Percentiles rank a stretch among this genome's conserved stretches.
These are phyloP conservation scores for Starmera caribaea DNA, from an alignment of 805 yeast species.

Conservation along the genomic window DNA sequence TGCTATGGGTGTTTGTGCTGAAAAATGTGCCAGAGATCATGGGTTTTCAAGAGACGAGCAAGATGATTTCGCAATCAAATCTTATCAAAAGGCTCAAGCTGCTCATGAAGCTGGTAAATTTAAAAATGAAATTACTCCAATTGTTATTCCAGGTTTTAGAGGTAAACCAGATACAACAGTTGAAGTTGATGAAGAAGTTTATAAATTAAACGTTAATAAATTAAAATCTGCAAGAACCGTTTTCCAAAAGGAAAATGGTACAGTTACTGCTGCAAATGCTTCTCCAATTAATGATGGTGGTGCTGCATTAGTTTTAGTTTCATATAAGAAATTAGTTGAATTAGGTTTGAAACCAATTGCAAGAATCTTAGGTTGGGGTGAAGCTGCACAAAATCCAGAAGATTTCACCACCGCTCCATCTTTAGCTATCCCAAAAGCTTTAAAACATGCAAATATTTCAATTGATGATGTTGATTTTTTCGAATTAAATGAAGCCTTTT, in stretches of 20 bases:
- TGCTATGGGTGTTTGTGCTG: slow-evolving; percentile 97
- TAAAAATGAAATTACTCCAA: slow-evolving; percentile 71
- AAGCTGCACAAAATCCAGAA: slow-evolving; percentile 91
- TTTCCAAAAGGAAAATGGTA: slow-evolving; percentile 88
- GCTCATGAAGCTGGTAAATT: slow-evolving; percentile 82
- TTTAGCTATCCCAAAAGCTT: slow-evolving; percentile 91
- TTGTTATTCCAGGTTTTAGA: slow-evolving; percentile 82
- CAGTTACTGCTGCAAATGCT: slow-evolving; percentile 96
- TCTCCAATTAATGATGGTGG: slow-evolving; percentile 97
- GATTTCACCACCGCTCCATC: slow-evolving; percentile 97
- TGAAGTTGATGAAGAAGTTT: slow-evolving; percentile 73
- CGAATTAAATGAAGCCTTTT: slow-evolving; percentile 96
- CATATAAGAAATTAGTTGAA: slow-evolving; percentile 78
- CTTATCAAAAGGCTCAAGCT: slow-evolving; percentile 77
- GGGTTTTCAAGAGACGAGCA: slow-evolving; percentile 72
- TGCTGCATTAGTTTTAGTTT: slow-evolving; percentile 85
- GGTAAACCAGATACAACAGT: slow-evolving; percentile 79
- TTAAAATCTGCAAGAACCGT: slow-evolving; percentile 85
- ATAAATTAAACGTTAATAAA: slow-evolving; percentile 68
- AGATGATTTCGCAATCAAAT: slow-evolving; percentile 77
- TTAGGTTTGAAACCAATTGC: slow-evolving; percentile 85
- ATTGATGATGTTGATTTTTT: slow-evolving; percentile 72
- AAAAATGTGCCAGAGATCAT: slow-evolving; percentile 87
- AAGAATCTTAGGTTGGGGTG: slow-evolving; percentile 90
- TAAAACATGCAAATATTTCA: slow-evolving; percentile 70